phyloP scores from a whole-genome alignment of 306 rosid species.

The Vigna angularis region DNA sequence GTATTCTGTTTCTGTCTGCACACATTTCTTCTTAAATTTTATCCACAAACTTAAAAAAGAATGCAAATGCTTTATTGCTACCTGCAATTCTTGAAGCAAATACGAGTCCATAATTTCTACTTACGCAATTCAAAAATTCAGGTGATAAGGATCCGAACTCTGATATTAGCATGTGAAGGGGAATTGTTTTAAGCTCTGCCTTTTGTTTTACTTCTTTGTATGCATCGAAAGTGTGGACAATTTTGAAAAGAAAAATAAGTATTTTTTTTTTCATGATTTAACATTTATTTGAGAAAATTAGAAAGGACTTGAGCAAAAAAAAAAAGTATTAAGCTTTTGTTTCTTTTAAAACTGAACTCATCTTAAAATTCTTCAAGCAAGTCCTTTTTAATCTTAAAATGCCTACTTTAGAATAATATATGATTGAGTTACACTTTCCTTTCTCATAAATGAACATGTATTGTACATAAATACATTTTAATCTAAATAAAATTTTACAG shows the following conservation, averaged over 20 bases:
- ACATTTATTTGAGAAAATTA: neutral
- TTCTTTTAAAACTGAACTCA: neutral
- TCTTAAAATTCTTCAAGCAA: neutral
- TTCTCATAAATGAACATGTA: neutral
- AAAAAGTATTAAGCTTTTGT: neutral
- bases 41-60: constrained; percentile 42
- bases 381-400: neutral
- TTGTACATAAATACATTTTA: neutral
- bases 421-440: neutral
- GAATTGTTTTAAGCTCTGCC: constrained; percentile 35
- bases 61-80: neutral
- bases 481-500: neutral
- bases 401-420: neutral
- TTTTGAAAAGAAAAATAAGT: neutral
- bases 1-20: constrained; percentile 34
- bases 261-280: neutral
- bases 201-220: neutral
- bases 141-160: constrained; percentile 37
- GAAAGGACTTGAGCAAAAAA: neutral
- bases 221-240: neutral
- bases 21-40: constrained; percentile 38
- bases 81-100: constrained; percentile 29
- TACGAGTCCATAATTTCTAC: constrained; percentile 27
- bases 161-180: constrained; percentile 24
- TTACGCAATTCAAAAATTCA: constrained; percentile 43